These are phyloP conservation scores for Pilobolus umbonatus DNA, from an alignment of 192 early-diverging fungal species.

Conservation along the genomic window DNA sequence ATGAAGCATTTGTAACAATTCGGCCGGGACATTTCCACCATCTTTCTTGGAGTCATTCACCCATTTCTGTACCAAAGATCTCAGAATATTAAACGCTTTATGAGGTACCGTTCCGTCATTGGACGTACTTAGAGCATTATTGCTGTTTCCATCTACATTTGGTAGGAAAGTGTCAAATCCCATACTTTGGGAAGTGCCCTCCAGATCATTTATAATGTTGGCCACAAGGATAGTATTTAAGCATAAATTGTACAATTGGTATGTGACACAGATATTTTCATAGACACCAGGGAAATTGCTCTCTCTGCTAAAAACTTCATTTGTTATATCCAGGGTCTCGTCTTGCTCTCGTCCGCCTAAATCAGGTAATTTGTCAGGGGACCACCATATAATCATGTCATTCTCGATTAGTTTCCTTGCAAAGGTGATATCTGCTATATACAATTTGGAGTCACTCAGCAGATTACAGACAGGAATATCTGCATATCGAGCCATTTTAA, in stretches of 20 bases:
- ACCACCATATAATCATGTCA: slow-evolving; percentile 91
- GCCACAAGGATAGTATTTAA: slow-evolving; percentile 81
- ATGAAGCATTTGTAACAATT: slow-evolving; percentile 63
- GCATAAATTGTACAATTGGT: slow-evolving; percentile 75
- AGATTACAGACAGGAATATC: slow-evolving; percentile 92
- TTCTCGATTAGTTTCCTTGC: slow-evolving; percentile 71
- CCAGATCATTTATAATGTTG: slow-evolving; percentile 71
- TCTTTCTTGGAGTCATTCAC: slow-evolving; percentile 55
- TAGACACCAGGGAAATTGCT: slow-evolving; percentile 75
- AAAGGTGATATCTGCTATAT: slow-evolving; percentile 80
- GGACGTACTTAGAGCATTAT: slow-evolving; percentile 37
- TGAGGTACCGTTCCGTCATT: slow-evolving; percentile 41
- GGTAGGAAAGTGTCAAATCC: slow-evolving; percentile 44
- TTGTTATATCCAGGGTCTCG: slow-evolving; percentile 53
- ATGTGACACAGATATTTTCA: slow-evolving; percentile 75
- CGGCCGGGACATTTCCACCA: slow-evolving; percentile 60
- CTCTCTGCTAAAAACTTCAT: slow-evolving; percentile 62
- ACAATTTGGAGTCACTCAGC: slow-evolving; percentile 73
- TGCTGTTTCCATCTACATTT: slow-evolving; percentile 59
- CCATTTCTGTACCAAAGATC: slow-evolving; percentile 77
- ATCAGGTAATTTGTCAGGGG: slow-evolving; percentile 72
- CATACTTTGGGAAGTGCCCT: slow-evolving; percentile 46
- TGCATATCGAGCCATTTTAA: slow-evolving; percentile 72
- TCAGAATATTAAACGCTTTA: slow-evolving; percentile 71
- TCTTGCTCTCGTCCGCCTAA: slow-evolving; percentile 84